A percentile compares a stretch with the other conserved stretches of the same genome.
phyloP scores from a whole-genome alignment of 345 rosid species.

The Anacardium occidentale region DNA sequence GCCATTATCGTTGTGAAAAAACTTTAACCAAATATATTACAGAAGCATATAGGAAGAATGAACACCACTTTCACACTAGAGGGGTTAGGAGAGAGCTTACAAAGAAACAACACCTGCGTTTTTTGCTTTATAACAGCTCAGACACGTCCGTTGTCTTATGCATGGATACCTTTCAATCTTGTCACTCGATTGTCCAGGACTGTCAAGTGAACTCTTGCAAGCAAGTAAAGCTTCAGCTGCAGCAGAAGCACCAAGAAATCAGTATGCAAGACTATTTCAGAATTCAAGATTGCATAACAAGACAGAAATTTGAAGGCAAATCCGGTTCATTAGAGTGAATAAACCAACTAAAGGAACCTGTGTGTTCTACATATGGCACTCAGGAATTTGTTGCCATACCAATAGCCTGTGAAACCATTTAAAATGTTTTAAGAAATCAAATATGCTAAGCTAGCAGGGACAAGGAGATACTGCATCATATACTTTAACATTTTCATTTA shows the following conservation, averaged over 20 bases:
- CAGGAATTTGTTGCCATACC: neutral
- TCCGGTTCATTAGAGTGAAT: neutral
- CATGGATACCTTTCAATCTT: conserved; percentile 29
- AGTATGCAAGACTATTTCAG: neutral
- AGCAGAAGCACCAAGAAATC: conserved; percentile 8
- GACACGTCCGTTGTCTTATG: conserved; percentile 31
- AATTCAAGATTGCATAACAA: neutral
- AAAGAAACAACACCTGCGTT: conserved; percentile 31
- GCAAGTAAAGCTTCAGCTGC: conserved; percentile 41
- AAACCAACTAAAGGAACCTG: neutral
- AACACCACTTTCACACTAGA: neutral
- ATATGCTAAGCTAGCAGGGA: conserved; percentile 1
- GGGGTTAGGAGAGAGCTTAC: conserved; percentile 30
- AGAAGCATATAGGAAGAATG: neutral
- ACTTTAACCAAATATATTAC: neutral
- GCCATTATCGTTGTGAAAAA: neutral
- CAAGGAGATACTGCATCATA: neutral
- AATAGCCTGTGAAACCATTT: neutral
- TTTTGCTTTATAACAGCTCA: conserved; percentile 19
- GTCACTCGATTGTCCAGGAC: conserved; percentile 17
- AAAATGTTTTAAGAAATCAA: neutral
- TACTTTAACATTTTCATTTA: neutral
- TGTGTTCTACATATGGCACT: neutral
- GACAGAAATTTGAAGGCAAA: neutral
- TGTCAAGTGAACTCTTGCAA: conserved; percentile 23